A percentile compares a stretch with the other conserved stretches of the same genome.
Conservation (phyloP, 106 monocot species). For the Platanthera zijinensis region DNA sequence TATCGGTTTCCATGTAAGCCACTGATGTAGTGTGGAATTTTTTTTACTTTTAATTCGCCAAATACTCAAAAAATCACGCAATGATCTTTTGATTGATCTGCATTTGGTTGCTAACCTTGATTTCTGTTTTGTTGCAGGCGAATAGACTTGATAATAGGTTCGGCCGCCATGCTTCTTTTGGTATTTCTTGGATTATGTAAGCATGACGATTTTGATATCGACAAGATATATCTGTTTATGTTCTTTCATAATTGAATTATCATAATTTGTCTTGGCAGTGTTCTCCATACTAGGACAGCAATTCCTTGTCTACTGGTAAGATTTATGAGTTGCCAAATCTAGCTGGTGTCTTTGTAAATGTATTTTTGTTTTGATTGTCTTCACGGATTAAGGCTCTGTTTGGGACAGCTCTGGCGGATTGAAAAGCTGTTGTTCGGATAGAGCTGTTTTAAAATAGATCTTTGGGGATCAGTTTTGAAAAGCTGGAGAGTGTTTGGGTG, state of each 20-base stretch:
- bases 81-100: not conserved
- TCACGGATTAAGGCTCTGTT: not conserved
- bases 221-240: not conserved
- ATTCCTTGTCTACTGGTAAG: constrained; percentile 77
- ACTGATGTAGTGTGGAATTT: too few relatives aligned
- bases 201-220: constrained; percentile 5
- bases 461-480: too few relatives aligned
- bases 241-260: not conserved
- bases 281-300: constrained; percentile 62
- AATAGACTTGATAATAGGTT: constrained; percentile 42
- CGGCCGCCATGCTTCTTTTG: constrained; percentile 79
- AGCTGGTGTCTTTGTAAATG: not conserved
- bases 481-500: too few relatives aligned
- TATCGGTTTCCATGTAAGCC: too few relatives aligned
- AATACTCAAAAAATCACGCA: not conserved
- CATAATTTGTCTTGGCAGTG: constrained; percentile 35
- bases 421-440: too few relatives aligned
- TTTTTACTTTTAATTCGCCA: too few relatives aligned
- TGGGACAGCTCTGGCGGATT: too few relatives aligned
- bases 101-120: not conserved
- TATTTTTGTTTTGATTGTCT: not conserved
- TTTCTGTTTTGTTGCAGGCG: constrained; percentile 21
- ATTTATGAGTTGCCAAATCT: constrained; percentile 2
- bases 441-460: too few relatives aligned
- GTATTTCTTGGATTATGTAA: constrained; percentile 93